phyloP scores from a whole-genome alignment of 495 filamentous ascomycete genomes.

The Emericellopsis terricola region DNA sequence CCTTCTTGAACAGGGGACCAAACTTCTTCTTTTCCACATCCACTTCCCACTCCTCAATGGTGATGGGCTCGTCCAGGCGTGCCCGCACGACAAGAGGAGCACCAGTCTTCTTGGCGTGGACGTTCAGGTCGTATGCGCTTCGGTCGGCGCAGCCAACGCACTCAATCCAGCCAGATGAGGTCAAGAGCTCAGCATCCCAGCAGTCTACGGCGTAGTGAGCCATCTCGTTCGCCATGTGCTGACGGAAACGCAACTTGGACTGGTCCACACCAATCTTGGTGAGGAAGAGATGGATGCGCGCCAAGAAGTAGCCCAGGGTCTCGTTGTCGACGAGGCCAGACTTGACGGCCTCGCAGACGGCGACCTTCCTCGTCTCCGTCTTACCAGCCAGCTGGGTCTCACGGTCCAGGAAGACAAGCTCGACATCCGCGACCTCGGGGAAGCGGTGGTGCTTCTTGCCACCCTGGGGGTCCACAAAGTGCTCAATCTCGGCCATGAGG shows the following conservation, averaged over 20 bases:
- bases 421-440: slow-evolving; percentile 43
- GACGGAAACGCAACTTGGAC: slow-evolving; percentile 61
- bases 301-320: slow-evolving; percentile 76
- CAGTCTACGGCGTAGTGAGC: slow-evolving; percentile 74
- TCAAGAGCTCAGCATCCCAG: slow-evolving; percentile 69
- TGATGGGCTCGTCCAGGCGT: slow-evolving; percentile 37
- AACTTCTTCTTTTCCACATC: slow-evolving; percentile 74
- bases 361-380: slow-evolving; percentile 38
- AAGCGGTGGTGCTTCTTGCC: slow-evolving; percentile 60
- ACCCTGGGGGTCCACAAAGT: slow-evolving; percentile 53
- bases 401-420: slow-evolving; percentile 51
- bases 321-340: slow-evolving; percentile 60
- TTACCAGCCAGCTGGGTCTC: slow-evolving; percentile 52
- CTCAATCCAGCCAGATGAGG: slow-evolving; percentile 72
- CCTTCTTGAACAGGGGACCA: slow-evolving; percentile 65
- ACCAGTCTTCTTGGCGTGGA: slow-evolving; percentile 68
- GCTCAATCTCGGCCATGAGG: slow-evolving; percentile 71
- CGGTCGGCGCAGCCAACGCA: slow-evolving; percentile 74
- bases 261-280: slow-evolving; percentile 49
- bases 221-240: slow-evolving; percentile 68
- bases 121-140: slow-evolving; percentile 61
- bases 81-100: slow-evolving; percentile 54
- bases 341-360: slow-evolving; percentile 55
- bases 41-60: slow-evolving; percentile 56
- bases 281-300: slow-evolving; percentile 58